Evolutionary conservation across 202 grass and related monocot genomes (phyloP).

Genomic region (Bolboschoenoplectus hybrid): DNA sequence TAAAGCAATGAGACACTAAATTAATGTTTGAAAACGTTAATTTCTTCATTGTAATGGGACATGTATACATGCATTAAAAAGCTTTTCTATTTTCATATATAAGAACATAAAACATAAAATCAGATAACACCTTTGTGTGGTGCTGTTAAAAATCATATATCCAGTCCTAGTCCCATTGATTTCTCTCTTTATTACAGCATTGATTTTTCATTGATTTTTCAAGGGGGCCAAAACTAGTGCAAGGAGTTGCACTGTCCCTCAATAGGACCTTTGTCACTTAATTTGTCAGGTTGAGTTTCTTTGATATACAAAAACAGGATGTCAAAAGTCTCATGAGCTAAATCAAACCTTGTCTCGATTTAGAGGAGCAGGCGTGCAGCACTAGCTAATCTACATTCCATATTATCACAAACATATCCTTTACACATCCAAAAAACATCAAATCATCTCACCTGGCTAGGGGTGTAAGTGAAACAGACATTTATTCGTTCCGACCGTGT

Average conservation of each 20-base stretch:
- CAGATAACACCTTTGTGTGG: neutral
- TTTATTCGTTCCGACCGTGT: too few relatives aligned
- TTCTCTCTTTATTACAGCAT: neutral
- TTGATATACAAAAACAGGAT: conserved; percentile 32
- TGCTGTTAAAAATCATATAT: neutral
- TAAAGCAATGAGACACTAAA: neutral
- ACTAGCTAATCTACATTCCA: conserved; percentile 21
- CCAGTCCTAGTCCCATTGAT: conserved; percentile 4
- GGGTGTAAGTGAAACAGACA: too few relatives aligned
- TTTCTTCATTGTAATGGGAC: neutral
- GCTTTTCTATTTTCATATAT: neutral
- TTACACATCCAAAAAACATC: conserved; percentile 34
- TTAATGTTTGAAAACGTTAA: neutral
- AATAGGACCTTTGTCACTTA: conserved; percentile 12
- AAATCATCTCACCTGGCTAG: neutral
- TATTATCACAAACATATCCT: conserved; percentile 40
- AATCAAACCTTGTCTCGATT: conserved; percentile 27
- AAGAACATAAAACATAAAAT: neutral
- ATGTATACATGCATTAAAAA: neutral
- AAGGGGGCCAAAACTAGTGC: conserved; percentile 42
- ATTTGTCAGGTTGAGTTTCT: conserved; percentile 1
- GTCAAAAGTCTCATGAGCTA: conserved; percentile 28
- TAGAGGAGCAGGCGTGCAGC: conserved; percentile 33
- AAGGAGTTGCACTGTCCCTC: conserved; percentile 38
- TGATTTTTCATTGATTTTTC: conserved; percentile 16